A percentile compares a stretch with the other conserved stretches of the same genome.
Evolutionary conservation across 108 stramenopile genomes (phyloP).

Genomic region (Stephanodiscus triporus): DNA sequence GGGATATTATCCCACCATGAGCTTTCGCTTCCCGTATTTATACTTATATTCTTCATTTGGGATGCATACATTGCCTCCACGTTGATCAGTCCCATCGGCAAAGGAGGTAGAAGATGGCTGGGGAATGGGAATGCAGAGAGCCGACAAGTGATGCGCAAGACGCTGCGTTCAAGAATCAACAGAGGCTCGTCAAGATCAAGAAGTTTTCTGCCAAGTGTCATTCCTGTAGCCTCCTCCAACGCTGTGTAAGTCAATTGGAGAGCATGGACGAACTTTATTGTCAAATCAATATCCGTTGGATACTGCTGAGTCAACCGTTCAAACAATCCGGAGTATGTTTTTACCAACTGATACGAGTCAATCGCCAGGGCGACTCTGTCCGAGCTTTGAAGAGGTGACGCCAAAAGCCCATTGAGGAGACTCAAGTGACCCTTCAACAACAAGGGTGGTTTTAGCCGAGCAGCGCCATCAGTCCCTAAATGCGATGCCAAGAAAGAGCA

Average conservation of each 20-base stretch:
- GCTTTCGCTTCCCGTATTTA: conserved; percentile 3
- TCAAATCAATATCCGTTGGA: conserved; percentile 17
- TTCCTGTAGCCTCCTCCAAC: conserved; percentile 14
- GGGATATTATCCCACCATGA: conserved; percentile 40
- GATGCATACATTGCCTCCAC: conserved; percentile 37
- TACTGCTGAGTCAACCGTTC: conserved; percentile 24
- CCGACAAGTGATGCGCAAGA: conserved; percentile 26
- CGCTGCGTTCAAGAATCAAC: conserved; percentile 25
- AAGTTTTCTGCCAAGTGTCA: conserved; percentile 6
- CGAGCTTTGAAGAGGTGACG: conserved; percentile 15
- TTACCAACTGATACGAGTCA: conserved; percentile 25
- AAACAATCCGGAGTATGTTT: conserved; percentile 15
- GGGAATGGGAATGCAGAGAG: conserved; percentile 41
- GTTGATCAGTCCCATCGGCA: conserved; percentile 31
- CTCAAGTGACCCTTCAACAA: conserved; percentile 32
- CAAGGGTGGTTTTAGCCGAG: conserved; percentile 21
- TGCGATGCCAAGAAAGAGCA: conserved; percentile 27
- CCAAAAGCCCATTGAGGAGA: conserved; percentile 28
- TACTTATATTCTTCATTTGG: conserved; percentile 21
- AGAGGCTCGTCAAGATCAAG: conserved; percentile 11
- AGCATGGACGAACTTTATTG: conserved; percentile 18
- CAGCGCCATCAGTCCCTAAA: conserved; percentile 23
- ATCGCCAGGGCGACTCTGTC: conserved; percentile 22
- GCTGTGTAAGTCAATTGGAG: conserved; percentile 28
- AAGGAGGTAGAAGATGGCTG: conserved; percentile 27